Base-by-base conservation (phyloP, 2,329 filamentous ascomycete species). In the Penicillium sp. region DNA sequence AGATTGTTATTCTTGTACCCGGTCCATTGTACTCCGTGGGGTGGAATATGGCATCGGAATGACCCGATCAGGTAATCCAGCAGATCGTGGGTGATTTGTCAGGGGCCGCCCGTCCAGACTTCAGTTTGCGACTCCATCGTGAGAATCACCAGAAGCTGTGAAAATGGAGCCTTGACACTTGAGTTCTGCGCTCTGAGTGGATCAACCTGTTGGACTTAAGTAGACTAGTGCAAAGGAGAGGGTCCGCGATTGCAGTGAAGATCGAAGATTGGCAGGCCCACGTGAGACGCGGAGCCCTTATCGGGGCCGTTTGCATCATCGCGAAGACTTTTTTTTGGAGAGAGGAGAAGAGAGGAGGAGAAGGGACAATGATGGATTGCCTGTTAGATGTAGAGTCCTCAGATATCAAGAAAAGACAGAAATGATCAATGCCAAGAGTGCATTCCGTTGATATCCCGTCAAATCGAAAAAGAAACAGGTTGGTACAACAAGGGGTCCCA, bases 241-340 rank as follows among this genome's bases (percentile, higher is more conserved):
- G 45, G 37, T 57, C 44, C 57, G n/a, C 50, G 53, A 56, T 56
- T 45, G 57, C 57, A 55, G 55, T 33, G 60, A 47, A 59, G 57
- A 65, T 68, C 61, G 44, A 33, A 59, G 55, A 56, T 58, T 56
- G 54, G 53, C 53, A 49, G 19, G 38, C 28, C 56, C 65, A 69
- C 67, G 67, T 69, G 67, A 69, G 67, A 53, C 42, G 13, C 22
- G 42, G 47, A 69, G 61, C 65, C 65, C 67, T 68, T 67, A 68
- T 68, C 64, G 58, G 22, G 17, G 57, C 58, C 64, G 51, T 60
- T 65, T 65, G 65, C 61, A 65, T 65, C 60, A 65, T 63, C 44
- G 30, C 26, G 42, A 60, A 35, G 30, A 49, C 40, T 60, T 53
- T 58, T 53, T 51, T n/a, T 26, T 17, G 12, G n/a, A 9, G 28